Base-by-base conservation (phyloP, 2,329 filamentous ascomycete genomes). In the Boeremia exigua region DNA sequence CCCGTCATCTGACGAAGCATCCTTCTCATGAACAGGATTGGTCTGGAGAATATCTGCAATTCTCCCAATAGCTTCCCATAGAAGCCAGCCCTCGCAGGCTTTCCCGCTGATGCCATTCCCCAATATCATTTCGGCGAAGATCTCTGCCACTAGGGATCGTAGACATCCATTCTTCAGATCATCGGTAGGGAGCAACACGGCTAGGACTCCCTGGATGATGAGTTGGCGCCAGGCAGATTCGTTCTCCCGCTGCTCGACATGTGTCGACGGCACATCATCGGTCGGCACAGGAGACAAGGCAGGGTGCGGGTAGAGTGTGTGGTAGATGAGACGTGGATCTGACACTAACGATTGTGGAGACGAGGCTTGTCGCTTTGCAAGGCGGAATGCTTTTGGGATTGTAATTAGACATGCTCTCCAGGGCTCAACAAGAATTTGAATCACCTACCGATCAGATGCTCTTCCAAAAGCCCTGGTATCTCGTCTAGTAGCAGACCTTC, bases 81-180 rank as follows among this genome's bases (percentile, higher is more conserved):
- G 77, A 69, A 97, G 84, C 91, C 91, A 96, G 23, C 91, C 90
- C 77, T 98, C 88, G 64, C 90, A 92, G 36, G 90, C 83, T 73
- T 89, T 96, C 68, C 88, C 90, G 67, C 88, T 87, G 66, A 97
- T 82, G 54, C 89, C 84, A 65, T 91, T 92, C 59, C 91, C 91
- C 61, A 99, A 82, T 59, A 98, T 91, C 73, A 96, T 87, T 76
- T 97, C 92, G 6, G 92, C 91, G 59, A 98, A 82, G 62, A 98
- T 90, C 76, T 97, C 92, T 50, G 88, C 87, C 59, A 97, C 89
- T 59, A 99, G 81, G 32, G 91, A 84, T 53, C 90, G 89, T 67
- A 98, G 81, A 73, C 91, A 96, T 49, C 86, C 86, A 73, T 96
- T 98, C 69, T 94, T 87, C 34, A 98, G 81, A 73, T 98, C 94